These are phyloP conservation scores for Diaporthe batatas DNA, from an alignment of 2,329 filamentous ascomycete genomes.

Conservation along the genomic window DNA sequence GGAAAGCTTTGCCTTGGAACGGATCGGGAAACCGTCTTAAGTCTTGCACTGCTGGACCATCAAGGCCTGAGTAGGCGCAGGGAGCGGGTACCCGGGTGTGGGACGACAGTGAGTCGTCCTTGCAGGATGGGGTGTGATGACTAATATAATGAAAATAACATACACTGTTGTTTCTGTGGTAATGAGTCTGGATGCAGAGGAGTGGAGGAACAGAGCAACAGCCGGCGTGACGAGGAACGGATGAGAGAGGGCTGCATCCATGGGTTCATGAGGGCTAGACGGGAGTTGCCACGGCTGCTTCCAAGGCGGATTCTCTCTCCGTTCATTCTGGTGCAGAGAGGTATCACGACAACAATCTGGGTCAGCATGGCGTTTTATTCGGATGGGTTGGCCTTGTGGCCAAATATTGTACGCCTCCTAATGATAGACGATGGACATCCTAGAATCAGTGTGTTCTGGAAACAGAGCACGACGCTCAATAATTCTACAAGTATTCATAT, in stretches of 20 bases:
- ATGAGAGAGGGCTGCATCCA: not conserved
- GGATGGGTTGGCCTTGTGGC: slow-evolving; percentile 3
- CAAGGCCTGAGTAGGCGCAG: slow-evolving; percentile 2
- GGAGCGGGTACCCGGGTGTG: not conserved
- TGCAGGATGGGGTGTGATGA: not conserved
- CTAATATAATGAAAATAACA: not conserved
- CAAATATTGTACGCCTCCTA: not conserved
- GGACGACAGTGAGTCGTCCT: too few species aligned
- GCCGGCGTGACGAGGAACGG: not conserved
- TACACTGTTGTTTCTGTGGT: not conserved
- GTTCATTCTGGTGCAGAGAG: not conserved
- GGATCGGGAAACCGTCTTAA: not conserved
- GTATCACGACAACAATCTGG: slow-evolving; percentile 13
- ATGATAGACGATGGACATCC: slow-evolving; percentile 25
- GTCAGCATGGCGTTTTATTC: slow-evolving; percentile 29
- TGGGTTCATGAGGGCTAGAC: not conserved
- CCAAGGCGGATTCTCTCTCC: not conserved
- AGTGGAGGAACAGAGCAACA: not conserved
- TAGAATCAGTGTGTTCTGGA: slow-evolving; percentile 1
- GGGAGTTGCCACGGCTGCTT: not conserved
- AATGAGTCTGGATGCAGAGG: not conserved
- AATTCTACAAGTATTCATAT: not conserved
- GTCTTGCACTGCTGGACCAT: not conserved
- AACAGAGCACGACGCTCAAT: not conserved
- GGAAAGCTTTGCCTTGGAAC: not conserved